Percentiles rank a stretch among this genome's conserved stretches.
Conservation (phyloP, 108 stramenopile species). For the Cyclotella baltica region DNA sequence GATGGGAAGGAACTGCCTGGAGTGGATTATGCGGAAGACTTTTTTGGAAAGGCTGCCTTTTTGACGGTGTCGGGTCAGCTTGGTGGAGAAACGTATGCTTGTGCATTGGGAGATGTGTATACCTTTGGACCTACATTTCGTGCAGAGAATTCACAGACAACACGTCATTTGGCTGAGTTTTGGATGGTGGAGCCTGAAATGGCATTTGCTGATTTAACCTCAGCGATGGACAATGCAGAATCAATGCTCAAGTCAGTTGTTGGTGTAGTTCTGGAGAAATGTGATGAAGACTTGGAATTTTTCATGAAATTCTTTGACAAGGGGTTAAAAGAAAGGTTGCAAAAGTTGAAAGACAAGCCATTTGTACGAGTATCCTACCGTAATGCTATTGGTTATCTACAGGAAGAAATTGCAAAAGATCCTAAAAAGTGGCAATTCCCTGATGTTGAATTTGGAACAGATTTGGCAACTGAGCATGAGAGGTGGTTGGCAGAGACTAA, state of each 20-base stretch:
- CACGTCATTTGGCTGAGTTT: slow-evolving; percentile 97
- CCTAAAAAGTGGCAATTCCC: slow-evolving; percentile 96
- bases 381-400: slow-evolving; percentile 90
- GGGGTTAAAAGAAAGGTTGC: slow-evolving; percentile 70
- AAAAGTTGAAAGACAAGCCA: slow-evolving; percentile 80
- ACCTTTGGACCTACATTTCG: slow-evolving; percentile 99
- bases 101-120: slow-evolving; percentile 97
- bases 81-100: slow-evolving; percentile 95
- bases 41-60: slow-evolving; percentile 95
- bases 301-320: slow-evolving; percentile 96
- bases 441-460: slow-evolving; percentile 97
- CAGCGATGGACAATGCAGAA: slow-evolving; percentile 99
- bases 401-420: slow-evolving; percentile 96
- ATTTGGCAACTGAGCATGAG: slow-evolving; percentile 97
- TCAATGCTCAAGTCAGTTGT: slow-evolving; percentile 92
- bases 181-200: slow-evolving; percentile 99
- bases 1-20: slow-evolving; percentile 51
- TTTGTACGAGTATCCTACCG: slow-evolving; percentile 91
- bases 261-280: slow-evolving; percentile 77
- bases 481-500: slow-evolving; percentile 96
- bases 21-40: slow-evolving; percentile 88
- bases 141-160: slow-evolving; percentile 99
- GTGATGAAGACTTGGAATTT: slow-evolving; percentile 90
- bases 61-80: slow-evolving; percentile 98
- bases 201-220: slow-evolving; percentile 94